A percentile compares a stretch with the other conserved stretches of the same genome.
Evolutionary conservation across 768 basidiomycete species (phyloP).

Genomic region (Chalciporus chontae): DNA sequence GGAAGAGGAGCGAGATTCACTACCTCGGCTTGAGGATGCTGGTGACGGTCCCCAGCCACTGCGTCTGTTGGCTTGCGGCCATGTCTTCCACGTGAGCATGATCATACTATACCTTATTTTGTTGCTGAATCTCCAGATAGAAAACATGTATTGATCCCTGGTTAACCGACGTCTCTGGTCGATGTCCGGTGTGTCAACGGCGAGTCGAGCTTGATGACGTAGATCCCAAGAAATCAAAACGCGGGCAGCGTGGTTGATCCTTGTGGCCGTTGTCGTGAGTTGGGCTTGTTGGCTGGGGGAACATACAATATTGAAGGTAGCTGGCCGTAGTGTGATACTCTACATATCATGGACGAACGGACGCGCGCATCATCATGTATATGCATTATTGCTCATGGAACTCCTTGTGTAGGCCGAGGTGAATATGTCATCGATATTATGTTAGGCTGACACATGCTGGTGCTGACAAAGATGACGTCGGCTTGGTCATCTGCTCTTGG

Average conservation of each 20-base stretch:
- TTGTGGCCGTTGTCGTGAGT: conserved; percentile 2
- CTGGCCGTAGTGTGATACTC: conserved; percentile 29
- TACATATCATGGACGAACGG: conserved; percentile 28
- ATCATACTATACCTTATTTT: not conserved
- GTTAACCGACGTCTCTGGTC: conserved; percentile 79
- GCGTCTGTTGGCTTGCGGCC: conserved; percentile 72
- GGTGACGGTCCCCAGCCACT: conserved; percentile 76
- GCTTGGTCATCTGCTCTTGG: too few species aligned
- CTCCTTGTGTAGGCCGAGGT: too few species aligned
- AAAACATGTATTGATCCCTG: conserved; percentile 90
- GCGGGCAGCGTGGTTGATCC: conserved; percentile 20
- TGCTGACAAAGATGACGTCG: too few species aligned
- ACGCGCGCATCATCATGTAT: conserved; percentile 18
- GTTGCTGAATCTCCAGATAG: conserved; percentile 33
- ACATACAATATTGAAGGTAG: conserved; percentile 28
- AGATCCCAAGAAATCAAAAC: conserved; percentile 32
- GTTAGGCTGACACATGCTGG: too few species aligned
- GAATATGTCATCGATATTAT: too few species aligned
- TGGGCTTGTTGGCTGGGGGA: conserved; percentile 1
- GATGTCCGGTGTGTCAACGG: conserved; percentile 85
- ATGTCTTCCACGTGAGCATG: conserved; percentile 82
- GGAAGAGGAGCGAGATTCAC: conserved; percentile 39
- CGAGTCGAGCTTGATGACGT: conserved; percentile 52
- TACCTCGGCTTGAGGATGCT: conserved; percentile 61
- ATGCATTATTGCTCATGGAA: too few species aligned